These are phyloP conservation scores for Aspergillus panamensis DNA, from an alignment of 495 filamentous ascomycete species.

Conservation along the genomic window DNA sequence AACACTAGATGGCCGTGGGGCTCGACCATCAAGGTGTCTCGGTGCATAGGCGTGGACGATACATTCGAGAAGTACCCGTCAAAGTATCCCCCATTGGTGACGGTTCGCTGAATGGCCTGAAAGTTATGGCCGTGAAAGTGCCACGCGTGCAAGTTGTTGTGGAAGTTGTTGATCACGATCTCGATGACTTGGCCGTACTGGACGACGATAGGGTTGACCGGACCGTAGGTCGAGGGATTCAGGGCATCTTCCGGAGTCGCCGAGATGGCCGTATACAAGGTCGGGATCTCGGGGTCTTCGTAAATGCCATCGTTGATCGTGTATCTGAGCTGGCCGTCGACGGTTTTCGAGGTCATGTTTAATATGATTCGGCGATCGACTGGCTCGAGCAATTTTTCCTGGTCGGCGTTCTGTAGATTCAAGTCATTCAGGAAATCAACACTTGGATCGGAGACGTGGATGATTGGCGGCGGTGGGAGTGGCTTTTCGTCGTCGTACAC, in stretches of 20 bases:
- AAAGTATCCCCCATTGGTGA: slow-evolving; percentile 46
- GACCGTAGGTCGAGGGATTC: slow-evolving; percentile 38
- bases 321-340: slow-evolving; percentile 57
- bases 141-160: slow-evolving; percentile 60
- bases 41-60: slow-evolving; percentile 50
- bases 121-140: slow-evolving; percentile 64
- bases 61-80: slow-evolving; percentile 33
- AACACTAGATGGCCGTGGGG: slow-evolving; percentile 57
- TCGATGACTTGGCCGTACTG: slow-evolving; percentile 53
- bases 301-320: slow-evolving; percentile 47
- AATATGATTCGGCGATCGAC: slow-evolving; percentile 35
- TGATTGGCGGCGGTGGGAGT: slow-evolving; percentile 51
- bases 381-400: slow-evolving; percentile 43
- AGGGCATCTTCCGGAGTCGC: slow-evolving; percentile 47
- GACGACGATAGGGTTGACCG: slow-evolving; percentile 45
- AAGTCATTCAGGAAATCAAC: slow-evolving; percentile 69
- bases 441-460: slow-evolving; percentile 50
- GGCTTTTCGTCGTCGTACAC: slow-evolving; percentile 62
- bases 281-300: slow-evolving; percentile 63
- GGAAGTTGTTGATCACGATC: slow-evolving; percentile 62
- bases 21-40: slow-evolving; percentile 55
- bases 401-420: slow-evolving; percentile 62
- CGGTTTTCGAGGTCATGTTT: slow-evolving; percentile 52
- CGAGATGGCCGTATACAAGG: slow-evolving; percentile 66
- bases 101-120: slow-evolving; percentile 38